phyloP scores from a whole-genome alignment of 2,329 filamentous ascomycete genomes.

The Aspergillus ochraceus region DNA sequence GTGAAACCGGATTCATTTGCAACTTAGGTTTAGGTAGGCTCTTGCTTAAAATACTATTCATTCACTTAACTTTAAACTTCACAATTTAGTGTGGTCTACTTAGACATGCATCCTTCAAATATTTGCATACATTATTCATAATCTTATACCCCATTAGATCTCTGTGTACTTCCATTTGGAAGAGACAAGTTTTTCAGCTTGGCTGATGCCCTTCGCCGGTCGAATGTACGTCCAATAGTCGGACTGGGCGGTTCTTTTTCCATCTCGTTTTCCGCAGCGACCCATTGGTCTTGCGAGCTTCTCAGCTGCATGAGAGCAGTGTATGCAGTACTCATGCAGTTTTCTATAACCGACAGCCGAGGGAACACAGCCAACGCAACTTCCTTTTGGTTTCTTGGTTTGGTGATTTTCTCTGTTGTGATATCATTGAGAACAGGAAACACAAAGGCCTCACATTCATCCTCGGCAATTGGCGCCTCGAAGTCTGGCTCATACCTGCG shows the following conservation, averaged over 20 bases:
- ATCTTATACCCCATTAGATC: background rate
- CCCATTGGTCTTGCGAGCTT: background rate
- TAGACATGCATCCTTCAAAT: background rate
- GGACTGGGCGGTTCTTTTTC: conserved; percentile 1
- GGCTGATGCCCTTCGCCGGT: background rate
- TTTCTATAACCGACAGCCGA: conserved; percentile 6
- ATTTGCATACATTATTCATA: background rate
- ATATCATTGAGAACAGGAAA: conserved; percentile 1
- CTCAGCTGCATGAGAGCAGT: conserved; percentile 2
- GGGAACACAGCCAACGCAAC: conserved; percentile 3
- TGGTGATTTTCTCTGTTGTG: background rate
- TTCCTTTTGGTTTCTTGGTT: background rate
- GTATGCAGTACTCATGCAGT: background rate
- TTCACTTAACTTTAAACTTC: background rate
- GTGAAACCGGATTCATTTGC: background rate
- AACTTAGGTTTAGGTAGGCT: background rate
- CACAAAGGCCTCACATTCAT: conserved; percentile 13
- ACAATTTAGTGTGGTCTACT: background rate
- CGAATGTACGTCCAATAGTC: background rate
- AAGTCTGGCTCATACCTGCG: conserved; percentile 16
- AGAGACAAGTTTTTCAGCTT: background rate
- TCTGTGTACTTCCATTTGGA: background rate
- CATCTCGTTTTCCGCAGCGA: background rate
- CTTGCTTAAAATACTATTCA: background rate
- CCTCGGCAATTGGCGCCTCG: conserved; percentile 9